A percentile compares a stretch with the other conserved stretches of the same genome.
phyloP scores from a whole-genome alignment of 768 basidiomycete species.

The Scleroderma citrinum region DNA sequence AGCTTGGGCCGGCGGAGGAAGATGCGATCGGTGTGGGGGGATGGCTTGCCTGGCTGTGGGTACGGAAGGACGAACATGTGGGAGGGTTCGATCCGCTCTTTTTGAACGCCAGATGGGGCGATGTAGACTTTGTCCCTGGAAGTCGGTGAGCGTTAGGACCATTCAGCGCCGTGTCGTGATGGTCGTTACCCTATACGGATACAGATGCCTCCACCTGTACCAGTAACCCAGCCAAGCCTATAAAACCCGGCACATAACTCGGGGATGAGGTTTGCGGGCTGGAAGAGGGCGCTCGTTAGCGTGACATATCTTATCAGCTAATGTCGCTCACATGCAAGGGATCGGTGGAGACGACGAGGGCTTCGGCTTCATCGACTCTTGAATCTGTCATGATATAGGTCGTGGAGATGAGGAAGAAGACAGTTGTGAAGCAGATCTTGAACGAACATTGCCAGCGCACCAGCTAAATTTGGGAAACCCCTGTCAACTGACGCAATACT shows the following conservation, averaged over 20 bases:
- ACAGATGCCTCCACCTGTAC: slow-evolving; percentile 78
- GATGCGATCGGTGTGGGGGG: slow-evolving; percentile 61
- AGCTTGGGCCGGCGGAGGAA: slow-evolving; percentile 71
- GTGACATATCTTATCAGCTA: background rate
- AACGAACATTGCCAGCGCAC: too few species aligned
- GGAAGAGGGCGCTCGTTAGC: slow-evolving; percentile 3
- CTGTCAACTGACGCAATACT: too few species aligned
- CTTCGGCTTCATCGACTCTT: slow-evolving; percentile 31
- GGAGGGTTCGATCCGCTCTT: slow-evolving; percentile 76
- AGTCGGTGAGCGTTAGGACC: background rate
- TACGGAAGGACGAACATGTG: slow-evolving; percentile 88
- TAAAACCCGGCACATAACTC: slow-evolving; percentile 83
- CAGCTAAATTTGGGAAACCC: too few species aligned
- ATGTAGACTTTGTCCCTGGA: slow-evolving; percentile 76
- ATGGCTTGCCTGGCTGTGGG: slow-evolving; percentile 48
- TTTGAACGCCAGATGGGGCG: slow-evolving; percentile 87
- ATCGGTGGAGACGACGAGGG: slow-evolving; percentile 53
- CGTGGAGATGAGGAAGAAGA: too few species aligned
- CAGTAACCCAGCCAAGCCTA: slow-evolving; percentile 87
- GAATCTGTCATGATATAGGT: background rate
- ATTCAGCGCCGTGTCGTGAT: background rate
- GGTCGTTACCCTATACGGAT: slow-evolving; percentile 58
- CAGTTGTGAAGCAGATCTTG: too few species aligned
- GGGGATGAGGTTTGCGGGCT: slow-evolving; percentile 91
- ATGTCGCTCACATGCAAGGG: slow-evolving; percentile 49